These are phyloP conservation scores for Aspergillus versicolor DNA, from an alignment of 2,329 filamentous ascomycete genomes.

Conservation along the genomic window DNA sequence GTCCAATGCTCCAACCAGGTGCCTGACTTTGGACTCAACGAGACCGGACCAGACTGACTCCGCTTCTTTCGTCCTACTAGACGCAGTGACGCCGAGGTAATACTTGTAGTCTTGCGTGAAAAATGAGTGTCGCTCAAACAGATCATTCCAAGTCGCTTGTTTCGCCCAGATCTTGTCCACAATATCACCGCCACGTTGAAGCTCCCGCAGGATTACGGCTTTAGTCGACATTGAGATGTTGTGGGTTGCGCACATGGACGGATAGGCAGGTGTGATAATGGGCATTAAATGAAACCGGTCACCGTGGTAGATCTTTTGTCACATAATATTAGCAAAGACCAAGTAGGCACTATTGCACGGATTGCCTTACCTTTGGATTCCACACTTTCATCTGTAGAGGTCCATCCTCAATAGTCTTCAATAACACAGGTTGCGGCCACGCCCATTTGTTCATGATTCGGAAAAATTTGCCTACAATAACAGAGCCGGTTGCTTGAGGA, in stretches of 20 bases:
- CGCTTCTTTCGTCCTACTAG: slow-evolving; percentile 78
- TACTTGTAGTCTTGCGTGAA: slow-evolving; percentile 94
- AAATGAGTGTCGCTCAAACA: slow-evolving; percentile 89
- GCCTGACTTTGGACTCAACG: slow-evolving; percentile 88
- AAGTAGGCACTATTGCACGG: background rate
- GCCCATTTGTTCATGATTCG: slow-evolving; percentile 85
- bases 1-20: slow-evolving; percentile 81
- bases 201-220: slow-evolving; percentile 77
- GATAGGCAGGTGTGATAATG: slow-evolving; percentile 95
- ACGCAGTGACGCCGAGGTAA: slow-evolving; percentile 83
- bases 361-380: slow-evolving; percentile 74
- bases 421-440: slow-evolving; percentile 89
- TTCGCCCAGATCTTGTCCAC: slow-evolving; percentile 76
- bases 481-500: slow-evolving; percentile 83
- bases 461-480: slow-evolving; percentile 93
- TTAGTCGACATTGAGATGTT: slow-evolving; percentile 88
- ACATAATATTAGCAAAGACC: background rate
- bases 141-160: slow-evolving; percentile 76
- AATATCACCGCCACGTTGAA: slow-evolving; percentile 74
- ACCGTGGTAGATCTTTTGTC: slow-evolving; percentile 65
- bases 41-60: slow-evolving; percentile 87
- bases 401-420: slow-evolving; percentile 83
- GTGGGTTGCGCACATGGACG: slow-evolving; percentile 96
- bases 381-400: slow-evolving; percentile 81
- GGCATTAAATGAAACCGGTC: slow-evolving; percentile 93